Base-by-base conservation (phyloP, 768 basidiomycete species). In the Phallus indusiatus region DNA sequence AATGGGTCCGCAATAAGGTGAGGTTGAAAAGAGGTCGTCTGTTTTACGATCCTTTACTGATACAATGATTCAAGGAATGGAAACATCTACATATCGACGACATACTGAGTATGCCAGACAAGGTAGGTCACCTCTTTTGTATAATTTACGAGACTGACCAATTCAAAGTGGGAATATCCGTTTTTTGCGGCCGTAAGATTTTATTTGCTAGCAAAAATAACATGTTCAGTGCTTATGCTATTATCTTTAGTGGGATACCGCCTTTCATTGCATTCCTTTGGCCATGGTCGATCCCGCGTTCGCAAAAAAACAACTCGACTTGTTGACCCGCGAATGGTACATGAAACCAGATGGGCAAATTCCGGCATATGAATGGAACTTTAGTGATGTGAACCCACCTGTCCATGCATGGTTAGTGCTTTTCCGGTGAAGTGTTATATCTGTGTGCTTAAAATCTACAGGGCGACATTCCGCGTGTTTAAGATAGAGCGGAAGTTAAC, bases 281-380 rank as follows among this genome's bases (percentile, higher is more conserved):
- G 96, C 96, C 11, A 83, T 98, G 63, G 89, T 99, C 33, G 96
- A 99, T 68, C 87, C 96, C 1, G 77, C 84, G 0, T 98, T 96
- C 67, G 94, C 96, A 21, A 99, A 99, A 77, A 94, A 95, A 70
- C 96, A 99, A 70, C 81, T 99, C 36, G 95, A 97, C 70, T 69
- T 98, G 61, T 79, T 99, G 66, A 97, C 95, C 1, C 80, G 96
- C 58, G 96, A 99, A 73, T 99, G 96, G 96, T 99, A 98, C 74
- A 90, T 92, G 89, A 96, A 96, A 70, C 96, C 96, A 0, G 95
- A 98, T 69, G 96, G 96, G 36, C 94, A 96, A 67, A 88, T 99
- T 60, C 96, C 96, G 2, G 96, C 96, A 0, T 99, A 98, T 70
- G 96, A 99, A 71, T 99, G 96, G 96, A 98, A 99, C 69, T 98